Conservation (phyloP, 805 yeast genomes). For the Vanderwaltozyma yarrowii region DNA sequence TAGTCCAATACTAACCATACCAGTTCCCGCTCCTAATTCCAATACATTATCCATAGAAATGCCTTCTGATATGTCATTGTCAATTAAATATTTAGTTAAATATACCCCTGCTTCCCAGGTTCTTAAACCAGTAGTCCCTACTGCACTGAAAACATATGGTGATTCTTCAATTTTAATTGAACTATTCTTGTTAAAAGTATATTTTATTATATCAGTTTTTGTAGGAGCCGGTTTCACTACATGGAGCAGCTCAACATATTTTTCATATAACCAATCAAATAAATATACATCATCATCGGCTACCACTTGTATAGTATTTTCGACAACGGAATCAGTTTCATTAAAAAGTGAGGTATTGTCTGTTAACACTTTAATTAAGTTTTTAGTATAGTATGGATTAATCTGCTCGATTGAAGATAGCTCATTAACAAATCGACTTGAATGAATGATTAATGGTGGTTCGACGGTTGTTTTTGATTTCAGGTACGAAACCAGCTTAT, state of each 20-base stretch:
- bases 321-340: constrained; percentile 14
- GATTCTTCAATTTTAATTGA: constrained; percentile 40
- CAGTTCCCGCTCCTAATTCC: constrained; percentile 89
- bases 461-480: neutral
- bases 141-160: constrained; percentile 54
- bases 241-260: constrained; percentile 23
- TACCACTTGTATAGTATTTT: constrained; percentile 1
- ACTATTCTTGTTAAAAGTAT: constrained; percentile 14
- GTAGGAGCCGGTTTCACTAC: constrained; percentile 19
- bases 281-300: constrained; percentile 6
- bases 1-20: constrained; percentile 39
- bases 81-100: constrained; percentile 38
- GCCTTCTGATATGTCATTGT: neutral
- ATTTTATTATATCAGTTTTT: constrained; percentile 25
- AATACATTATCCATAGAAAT: constrained; percentile 28
- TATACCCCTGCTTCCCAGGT: constrained; percentile 92
- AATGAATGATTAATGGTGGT: neutral
- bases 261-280: constrained; percentile 26
- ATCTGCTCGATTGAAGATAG: constrained; percentile 13
- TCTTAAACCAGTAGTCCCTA: constrained; percentile 80
- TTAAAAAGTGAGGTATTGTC: constrained; percentile 28
- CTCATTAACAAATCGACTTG: constrained; percentile 10
- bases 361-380: constrained; percentile 36
- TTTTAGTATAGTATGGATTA: constrained; percentile 46
- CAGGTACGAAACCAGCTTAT: neutral